These are phyloP conservation scores for Carallia pectinifolia DNA, from an alignment of 345 rosid genomes.

Conservation along the genomic window DNA sequence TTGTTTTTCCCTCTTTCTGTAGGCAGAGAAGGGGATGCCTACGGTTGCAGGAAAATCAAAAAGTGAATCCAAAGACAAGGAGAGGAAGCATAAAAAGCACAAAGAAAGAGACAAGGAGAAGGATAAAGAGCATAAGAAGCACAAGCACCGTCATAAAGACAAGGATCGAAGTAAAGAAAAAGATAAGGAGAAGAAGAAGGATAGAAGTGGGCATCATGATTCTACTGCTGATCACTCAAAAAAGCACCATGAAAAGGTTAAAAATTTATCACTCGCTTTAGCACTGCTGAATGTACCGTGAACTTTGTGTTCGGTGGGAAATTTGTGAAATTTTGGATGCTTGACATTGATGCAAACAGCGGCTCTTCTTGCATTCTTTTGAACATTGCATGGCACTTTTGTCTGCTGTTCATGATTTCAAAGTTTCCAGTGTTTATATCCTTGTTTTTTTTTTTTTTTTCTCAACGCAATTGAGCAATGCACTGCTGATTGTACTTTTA, in stretches of 20 bases:
- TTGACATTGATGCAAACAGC: no score
- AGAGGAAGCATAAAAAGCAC: constrained; percentile 79
- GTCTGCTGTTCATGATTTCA: not conserved
- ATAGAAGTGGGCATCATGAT: constrained; percentile 64
- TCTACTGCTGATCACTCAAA: constrained; percentile 64
- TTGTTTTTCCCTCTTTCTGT: not conserved
- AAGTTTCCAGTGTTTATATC: not conserved
- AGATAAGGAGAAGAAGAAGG: constrained; percentile 69
- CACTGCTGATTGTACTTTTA: not conserved
- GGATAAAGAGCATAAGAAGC: constrained; percentile 82
- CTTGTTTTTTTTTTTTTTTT: not conserved
- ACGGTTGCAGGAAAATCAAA: constrained; percentile 62
- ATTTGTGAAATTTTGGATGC: not conserved
- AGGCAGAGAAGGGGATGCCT: constrained; percentile 75
- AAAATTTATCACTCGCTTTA: not conserved
- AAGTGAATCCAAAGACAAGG: constrained; percentile 64
- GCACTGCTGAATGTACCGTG: not conserved
- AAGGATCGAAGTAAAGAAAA: constrained; percentile 70
- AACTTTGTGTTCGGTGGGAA: not conserved
- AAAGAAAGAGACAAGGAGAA: constrained; percentile 71
- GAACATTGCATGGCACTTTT: not conserved
- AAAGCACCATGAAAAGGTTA: constrained; percentile 79
- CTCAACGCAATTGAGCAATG: not conserved
- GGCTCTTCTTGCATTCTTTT: no score
- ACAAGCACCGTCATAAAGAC: constrained; percentile 64